These are phyloP conservation scores for Diplogelasinospora grovesii DNA, from an alignment of 495 filamentous ascomycete genomes.

Conservation along the genomic window DNA sequence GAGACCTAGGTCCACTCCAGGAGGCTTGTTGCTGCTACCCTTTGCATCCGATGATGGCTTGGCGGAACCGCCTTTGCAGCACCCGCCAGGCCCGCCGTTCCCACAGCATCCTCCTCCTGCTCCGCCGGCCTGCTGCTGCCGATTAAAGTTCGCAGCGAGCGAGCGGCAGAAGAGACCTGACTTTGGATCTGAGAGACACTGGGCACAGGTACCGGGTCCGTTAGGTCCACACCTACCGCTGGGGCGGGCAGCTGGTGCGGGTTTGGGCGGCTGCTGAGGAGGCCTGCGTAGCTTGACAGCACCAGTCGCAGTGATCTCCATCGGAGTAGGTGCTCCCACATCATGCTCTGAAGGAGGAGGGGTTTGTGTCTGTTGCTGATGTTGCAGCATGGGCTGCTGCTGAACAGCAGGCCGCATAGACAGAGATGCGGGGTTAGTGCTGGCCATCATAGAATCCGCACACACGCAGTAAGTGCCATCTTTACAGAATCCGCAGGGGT, in stretches of 20 bases:
- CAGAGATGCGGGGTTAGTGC: slow-evolving; percentile 15
- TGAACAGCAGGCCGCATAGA: neutral
- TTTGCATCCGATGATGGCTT: too few species aligned
- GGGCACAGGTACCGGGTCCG: slow-evolving; percentile 72
- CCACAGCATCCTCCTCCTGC: slow-evolving; percentile 48
- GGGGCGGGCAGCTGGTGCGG: slow-evolving; percentile 1
- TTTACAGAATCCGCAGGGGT: slow-evolving; percentile 82
- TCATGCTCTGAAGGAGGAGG: slow-evolving; percentile 65
- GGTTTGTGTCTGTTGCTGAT: slow-evolving; percentile 49
- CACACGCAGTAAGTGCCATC: slow-evolving; percentile 82
- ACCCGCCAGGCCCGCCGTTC: slow-evolving; percentile 30
- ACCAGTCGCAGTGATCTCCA: slow-evolving; percentile 41
- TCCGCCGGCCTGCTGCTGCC: slow-evolving; percentile 30
- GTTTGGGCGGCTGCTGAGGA: neutral
- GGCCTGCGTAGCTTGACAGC: slow-evolving; percentile 41
- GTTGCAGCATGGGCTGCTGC: neutral
- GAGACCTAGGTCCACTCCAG: slow-evolving; percentile 14
- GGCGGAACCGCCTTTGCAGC: too few species aligned
- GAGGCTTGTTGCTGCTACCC: slow-evolving; percentile 1
- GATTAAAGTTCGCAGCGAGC: slow-evolving; percentile 57
- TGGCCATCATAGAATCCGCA: slow-evolving; percentile 57
- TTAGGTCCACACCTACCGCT: slow-evolving; percentile 50
- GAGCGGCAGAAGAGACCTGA: slow-evolving; percentile 83
- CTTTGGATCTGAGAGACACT: slow-evolving; percentile 70
- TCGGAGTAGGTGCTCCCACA: slow-evolving; percentile 41